Conservation (phyloP, 345 rosid species). For the Brassica cretica region DNA sequence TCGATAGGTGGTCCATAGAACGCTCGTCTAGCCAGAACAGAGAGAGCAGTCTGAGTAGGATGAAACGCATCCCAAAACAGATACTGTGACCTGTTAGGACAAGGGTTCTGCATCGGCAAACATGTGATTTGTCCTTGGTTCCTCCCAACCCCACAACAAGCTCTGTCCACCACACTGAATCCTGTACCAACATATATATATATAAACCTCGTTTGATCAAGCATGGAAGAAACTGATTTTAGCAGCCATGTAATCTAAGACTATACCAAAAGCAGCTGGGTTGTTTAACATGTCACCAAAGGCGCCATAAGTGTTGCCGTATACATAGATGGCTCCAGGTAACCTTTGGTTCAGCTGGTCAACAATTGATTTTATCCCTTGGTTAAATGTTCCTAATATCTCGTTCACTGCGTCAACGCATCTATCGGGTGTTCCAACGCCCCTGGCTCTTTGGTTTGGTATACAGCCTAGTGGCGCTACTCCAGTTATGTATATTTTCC, state of each 20-base stretch:
- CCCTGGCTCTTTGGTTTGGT: conserved; percentile 62
- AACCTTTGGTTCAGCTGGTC: conserved; percentile 57
- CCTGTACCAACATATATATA: conserved; percentile 44
- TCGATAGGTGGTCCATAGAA: conserved; percentile 64
- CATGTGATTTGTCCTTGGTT: conserved; percentile 77
- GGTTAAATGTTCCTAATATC: conserved; percentile 65
- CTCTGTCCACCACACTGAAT: conserved; percentile 61
- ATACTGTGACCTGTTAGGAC: conserved; percentile 52
- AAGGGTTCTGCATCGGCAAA: conserved; percentile 58
- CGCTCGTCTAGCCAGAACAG: conserved; percentile 59
- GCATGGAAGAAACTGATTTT: background rate
- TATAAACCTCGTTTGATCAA: conserved; percentile 7
- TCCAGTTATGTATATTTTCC: conserved; percentile 67
- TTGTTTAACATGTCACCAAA: conserved; percentile 73
- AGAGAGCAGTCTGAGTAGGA: conserved; percentile 74
- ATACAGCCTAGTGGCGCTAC: conserved; percentile 81
- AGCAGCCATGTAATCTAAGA: background rate
- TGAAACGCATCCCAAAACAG: conserved; percentile 95
- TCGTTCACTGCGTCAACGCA: conserved; percentile 73
- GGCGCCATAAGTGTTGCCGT: conserved; percentile 59
- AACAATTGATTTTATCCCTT: conserved; percentile 62
- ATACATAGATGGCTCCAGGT: conserved; percentile 56
- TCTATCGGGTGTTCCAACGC: conserved; percentile 50
- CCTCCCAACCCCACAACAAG: conserved; percentile 79
- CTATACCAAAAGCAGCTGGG: conserved; percentile 60